Evolutionary conservation across 208 protist genomes (phyloP).

Genomic region (Leishmania mexicana): DNA sequence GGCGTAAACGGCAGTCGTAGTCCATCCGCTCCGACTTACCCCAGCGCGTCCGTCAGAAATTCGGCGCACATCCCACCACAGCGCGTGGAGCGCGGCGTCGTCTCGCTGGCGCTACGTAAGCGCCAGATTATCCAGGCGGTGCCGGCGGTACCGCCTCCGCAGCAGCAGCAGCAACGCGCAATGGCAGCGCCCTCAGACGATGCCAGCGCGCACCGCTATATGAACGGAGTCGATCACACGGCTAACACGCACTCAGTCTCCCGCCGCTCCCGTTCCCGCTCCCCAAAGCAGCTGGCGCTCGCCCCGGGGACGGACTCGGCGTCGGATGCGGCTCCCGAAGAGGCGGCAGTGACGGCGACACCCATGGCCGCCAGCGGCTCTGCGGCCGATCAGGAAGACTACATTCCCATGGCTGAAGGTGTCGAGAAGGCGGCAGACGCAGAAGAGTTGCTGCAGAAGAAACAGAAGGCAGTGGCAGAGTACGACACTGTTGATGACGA

Average conservation of each 20-base stretch:
- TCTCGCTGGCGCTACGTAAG: slow-evolving; percentile 10
- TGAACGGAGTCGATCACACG: slow-evolving; percentile 19
- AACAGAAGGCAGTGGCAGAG: background rate
- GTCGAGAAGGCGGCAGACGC: background rate
- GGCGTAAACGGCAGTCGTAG: background rate
- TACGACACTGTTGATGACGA: slow-evolving; percentile 6
- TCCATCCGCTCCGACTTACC: background rate
- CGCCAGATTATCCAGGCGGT: slow-evolving; percentile 9
- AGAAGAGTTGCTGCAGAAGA: background rate
- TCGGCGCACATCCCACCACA: slow-evolving; percentile 26
- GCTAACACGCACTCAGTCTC: slow-evolving; percentile 45
- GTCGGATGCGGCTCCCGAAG: background rate
- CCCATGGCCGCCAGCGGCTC: background rate
- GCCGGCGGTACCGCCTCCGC: background rate
- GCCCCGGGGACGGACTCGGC: background rate
- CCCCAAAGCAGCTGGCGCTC: slow-evolving; percentile 20
- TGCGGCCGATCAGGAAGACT: background rate
- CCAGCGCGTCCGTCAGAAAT: background rate
- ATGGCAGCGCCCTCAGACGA: slow-evolving; percentile 1
- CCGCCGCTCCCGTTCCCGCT: slow-evolving; percentile 49
- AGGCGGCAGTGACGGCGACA: background rate
- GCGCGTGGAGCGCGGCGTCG: slow-evolving; percentile 28
- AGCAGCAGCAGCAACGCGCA: slow-evolving; percentile 2
- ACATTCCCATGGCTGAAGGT: background rate
- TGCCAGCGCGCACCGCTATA: background rate